Evolutionary conservation across 805 yeast genomes (phyloP).

Genomic region (Blastobotrys attinorum): DNA sequence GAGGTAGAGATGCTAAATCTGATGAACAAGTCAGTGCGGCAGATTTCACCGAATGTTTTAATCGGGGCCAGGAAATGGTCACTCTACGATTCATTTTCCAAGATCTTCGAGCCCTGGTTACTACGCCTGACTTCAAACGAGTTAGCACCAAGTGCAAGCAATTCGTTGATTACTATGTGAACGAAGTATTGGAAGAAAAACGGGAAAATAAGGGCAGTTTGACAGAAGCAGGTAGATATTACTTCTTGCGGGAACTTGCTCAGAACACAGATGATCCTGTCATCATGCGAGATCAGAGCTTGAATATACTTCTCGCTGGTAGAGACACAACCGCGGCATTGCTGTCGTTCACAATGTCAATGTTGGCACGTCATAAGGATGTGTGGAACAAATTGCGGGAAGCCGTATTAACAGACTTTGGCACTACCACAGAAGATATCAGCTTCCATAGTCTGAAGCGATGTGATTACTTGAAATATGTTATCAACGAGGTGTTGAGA

Average conservation of each 20-base stretch:
- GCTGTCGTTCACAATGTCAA: conserved; percentile 38
- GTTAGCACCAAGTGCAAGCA: too few species aligned
- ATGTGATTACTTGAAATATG: conserved; percentile 36
- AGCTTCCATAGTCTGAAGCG: conserved; percentile 38
- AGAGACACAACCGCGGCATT: conserved; percentile 47
- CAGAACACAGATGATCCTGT: conserved; percentile 40
- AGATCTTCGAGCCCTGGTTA: conserved; percentile 15
- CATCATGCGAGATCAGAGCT: conserved; percentile 41
- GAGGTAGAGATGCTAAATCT: conserved; percentile 1
- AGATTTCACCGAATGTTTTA: neutral
- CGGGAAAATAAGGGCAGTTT: conserved; percentile 24
- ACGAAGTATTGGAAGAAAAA: conserved; percentile 28
- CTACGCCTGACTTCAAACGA: conserved; percentile 26
- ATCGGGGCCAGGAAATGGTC: neutral
- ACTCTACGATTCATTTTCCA: conserved; percentile 8
- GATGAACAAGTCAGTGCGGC: neutral
- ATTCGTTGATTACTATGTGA: conserved; percentile 36
- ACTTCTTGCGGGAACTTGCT: conserved; percentile 40
- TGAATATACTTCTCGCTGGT: conserved; percentile 44
- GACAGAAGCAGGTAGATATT: conserved; percentile 30
- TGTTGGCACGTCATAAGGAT: conserved; percentile 34
- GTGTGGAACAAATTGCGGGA: conserved; percentile 28
- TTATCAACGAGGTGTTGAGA: conserved; percentile 39
- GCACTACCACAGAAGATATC: conserved; percentile 19
- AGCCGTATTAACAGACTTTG: conserved; percentile 30